Evolutionary conservation across 139 green algal species (phyloP).

Genomic region (Dunaliella primolecta): DNA sequence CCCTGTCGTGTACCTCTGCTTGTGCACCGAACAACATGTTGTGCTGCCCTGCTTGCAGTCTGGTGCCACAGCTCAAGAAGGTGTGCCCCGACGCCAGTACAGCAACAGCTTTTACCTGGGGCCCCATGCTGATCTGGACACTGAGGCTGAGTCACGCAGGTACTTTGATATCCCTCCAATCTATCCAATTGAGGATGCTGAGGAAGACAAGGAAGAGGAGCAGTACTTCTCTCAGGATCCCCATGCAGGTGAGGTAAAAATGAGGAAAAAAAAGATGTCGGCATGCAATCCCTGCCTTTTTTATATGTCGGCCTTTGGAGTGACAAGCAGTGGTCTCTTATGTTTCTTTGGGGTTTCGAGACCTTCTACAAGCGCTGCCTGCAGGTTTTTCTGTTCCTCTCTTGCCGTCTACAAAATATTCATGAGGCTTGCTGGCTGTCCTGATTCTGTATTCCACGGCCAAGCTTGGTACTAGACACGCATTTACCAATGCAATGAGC

Average conservation of each 20-base stretch:
- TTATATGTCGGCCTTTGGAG: background rate
- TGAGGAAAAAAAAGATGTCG: background rate
- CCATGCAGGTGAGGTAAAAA: background rate
- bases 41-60: background rate
- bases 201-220: background rate
- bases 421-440: background rate
- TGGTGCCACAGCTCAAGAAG: background rate
- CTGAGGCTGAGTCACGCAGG: background rate
- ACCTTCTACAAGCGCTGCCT: no score
- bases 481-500: no score
- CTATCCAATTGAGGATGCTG: background rate
- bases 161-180: background rate
- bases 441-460: no score
- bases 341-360: no score
- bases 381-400: no score
- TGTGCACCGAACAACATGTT: background rate
- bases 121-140: background rate
- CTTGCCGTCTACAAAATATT: no score
- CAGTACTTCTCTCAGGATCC: background rate
- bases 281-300: background rate
- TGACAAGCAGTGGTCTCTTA: no score
- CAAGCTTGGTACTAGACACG: no score
- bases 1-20: no score
- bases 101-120: background rate
- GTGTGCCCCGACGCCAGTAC: background rate